Evolutionary conservation across 148 eudicot genomes (phyloP).

Genomic region (Talinum fruticosum): DNA sequence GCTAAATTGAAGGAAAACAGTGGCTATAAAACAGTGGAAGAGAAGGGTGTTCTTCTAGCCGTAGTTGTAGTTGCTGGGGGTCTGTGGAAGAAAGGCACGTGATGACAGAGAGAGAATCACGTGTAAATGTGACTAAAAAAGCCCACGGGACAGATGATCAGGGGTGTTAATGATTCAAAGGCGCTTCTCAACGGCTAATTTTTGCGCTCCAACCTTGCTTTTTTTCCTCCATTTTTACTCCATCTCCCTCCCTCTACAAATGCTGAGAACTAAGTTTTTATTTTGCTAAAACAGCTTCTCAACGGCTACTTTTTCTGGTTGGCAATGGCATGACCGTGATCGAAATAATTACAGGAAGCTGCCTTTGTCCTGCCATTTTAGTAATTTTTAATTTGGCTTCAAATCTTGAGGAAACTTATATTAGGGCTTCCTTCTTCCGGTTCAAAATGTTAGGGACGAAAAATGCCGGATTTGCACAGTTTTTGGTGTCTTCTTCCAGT

Average conservation of each 20-base stretch:
- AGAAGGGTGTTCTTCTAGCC: conserved; percentile 12
- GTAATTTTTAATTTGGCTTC: no score
- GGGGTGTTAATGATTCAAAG: conserved; percentile 29
- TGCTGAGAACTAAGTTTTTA: neutral
- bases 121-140: conserved; percentile 24
- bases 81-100: conserved; percentile 28
- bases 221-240: neutral
- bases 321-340: neutral
- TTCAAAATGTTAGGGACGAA: no score
- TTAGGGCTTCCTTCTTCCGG: no score
- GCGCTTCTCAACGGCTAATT: conserved; percentile 66
- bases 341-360: conserved; percentile 10
- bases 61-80: neutral
- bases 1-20: conserved; percentile 7
- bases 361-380: neutral
- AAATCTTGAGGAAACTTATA: no score
- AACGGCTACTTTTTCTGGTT: conserved; percentile 24
- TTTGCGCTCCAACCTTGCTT: neutral
- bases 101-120: conserved; percentile 26
- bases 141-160: conserved; percentile 36
- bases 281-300: neutral
- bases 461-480: no score
- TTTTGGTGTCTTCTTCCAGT: no score
- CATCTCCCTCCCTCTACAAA: neutral
- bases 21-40: conserved; percentile 6